Evolutionary conservation across 306 rosid species (phyloP), one percentile per base, ranked within the genome.

Genomic region (Cotoneaster glaucophyllus): DNA sequence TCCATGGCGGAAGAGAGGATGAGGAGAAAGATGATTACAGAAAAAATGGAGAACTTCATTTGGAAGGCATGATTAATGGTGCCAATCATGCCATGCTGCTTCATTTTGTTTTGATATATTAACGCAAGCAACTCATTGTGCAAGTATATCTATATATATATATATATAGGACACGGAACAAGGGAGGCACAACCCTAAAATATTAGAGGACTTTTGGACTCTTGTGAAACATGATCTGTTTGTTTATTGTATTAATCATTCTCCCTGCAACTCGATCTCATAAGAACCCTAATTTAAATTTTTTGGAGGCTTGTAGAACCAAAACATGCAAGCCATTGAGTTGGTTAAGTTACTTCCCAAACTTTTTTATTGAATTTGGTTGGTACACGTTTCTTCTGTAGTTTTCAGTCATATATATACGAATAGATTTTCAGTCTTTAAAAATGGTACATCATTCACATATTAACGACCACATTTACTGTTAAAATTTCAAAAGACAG

Each of bases 1-100:
- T 83, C 80, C 76, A 71, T 64, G 34, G 70, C 58, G 12, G 58
- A 73, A 34, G 61, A 83, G 32, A 73, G 52, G 41, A 86, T 26
- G 25, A 84, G 29, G 31, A 86, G 21, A 74, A 82, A 50, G 59
- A 76, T n/a, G 54, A 83, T 17, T 5, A 50, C 54, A 50, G 21
- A 50, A 17, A 50, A 50, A 50, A 15, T 50, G 54, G 21, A 50
- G 54, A 50, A 50, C 3, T 50, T 50, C 54, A 17, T 50, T 50
- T 50, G 21, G 54, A 5, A 50, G 54, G 3, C 3, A 50, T 50
- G 54, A 15, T 50, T 61, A 37, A 81, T 21, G 80, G 77, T 54
- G 6, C 22, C 22, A 24, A n/a, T 25, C 28, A 25, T 21, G 57
- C 75, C 67, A 17, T 21, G 39, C 22, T 72, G 77, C 45, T 77